Conservation (phyloP, 2,329 filamentous ascomycete genomes). For the Samsoniella hepiali region DNA sequence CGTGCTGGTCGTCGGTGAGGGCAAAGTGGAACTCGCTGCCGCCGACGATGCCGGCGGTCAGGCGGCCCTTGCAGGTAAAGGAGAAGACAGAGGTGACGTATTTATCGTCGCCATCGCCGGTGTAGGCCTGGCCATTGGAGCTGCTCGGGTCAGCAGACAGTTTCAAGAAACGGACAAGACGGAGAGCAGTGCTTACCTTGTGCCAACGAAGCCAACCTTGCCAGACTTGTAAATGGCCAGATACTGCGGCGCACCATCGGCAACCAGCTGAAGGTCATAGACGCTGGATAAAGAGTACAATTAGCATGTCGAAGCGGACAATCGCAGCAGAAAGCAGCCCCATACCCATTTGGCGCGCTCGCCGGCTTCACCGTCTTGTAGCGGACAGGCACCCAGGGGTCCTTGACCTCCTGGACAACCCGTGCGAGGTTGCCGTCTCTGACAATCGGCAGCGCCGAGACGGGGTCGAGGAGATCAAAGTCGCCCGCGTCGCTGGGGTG, state of each 20-base stretch:
- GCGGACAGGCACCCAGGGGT: conserved; percentile 10
- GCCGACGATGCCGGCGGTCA: conserved; percentile 6
- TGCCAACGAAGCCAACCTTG: conserved; percentile 12
- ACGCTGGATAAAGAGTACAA: background rate
- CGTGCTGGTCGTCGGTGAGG: conserved; percentile 5
- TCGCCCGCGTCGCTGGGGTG: background rate
- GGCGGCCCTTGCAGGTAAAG: conserved; percentile 11
- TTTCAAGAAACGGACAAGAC: no score
- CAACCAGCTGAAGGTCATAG: conserved; percentile 3
- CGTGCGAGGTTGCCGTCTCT: conserved; percentile 7
- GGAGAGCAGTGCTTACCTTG: background rate
- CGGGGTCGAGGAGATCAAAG: conserved; percentile 6
- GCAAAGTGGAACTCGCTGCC: conserved; percentile 12
- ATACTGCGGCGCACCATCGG: background rate
- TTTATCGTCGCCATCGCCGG: conserved; percentile 1
- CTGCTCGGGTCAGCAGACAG: background rate
- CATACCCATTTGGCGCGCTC: background rate
- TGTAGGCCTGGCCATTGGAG: conserved; percentile 14
- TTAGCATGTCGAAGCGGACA: background rate
- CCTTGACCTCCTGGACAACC: conserved; percentile 11
- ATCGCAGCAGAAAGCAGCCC: background rate
- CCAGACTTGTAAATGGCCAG: conserved; percentile 16
- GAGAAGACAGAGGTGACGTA: conserved; percentile 12
- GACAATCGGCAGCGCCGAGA: conserved; percentile 1
- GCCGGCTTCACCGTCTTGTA: conserved; percentile 11